Conservation (phyloP, 495 filamentous ascomycete genomes). For the Parmelia sp. region DNA sequence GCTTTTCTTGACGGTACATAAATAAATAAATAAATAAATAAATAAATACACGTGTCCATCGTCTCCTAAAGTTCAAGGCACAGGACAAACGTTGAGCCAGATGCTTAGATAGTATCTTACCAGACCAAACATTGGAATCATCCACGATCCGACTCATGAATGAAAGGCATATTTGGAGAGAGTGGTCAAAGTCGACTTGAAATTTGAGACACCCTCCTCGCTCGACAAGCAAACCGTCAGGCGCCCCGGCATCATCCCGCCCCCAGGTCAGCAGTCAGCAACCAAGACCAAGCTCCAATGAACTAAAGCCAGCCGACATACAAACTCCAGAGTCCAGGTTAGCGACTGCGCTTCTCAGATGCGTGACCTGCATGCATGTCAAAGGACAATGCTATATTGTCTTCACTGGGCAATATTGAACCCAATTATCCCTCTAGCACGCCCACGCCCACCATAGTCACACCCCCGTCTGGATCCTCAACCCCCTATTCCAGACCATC, state of each 20-base stretch:
- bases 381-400: conserved; percentile 11
- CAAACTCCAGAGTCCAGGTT: too few relatives aligned
- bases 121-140: too few relatives aligned
- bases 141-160: too few relatives aligned
- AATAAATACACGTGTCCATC: too few relatives aligned
- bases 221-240: not conserved
- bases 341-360: conserved; percentile 28
- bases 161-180: not conserved
- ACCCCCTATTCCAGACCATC: conserved; percentile 20
- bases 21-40: too few relatives aligned
- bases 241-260: not conserved
- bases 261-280: not conserved
- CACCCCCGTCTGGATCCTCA: conserved; percentile 25
- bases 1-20: too few relatives aligned
- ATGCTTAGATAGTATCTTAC: too few relatives aligned
- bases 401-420: conserved; percentile 22
- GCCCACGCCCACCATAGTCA: conserved; percentile 23
- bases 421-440: conserved; percentile 23
- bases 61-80: too few relatives aligned
- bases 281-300: not conserved
- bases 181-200: too few relatives aligned
- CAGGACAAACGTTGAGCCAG: too few relatives aligned
- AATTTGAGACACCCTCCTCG: too few relatives aligned
- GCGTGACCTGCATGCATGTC: conserved; percentile 30
- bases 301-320: not conserved